Evolutionary conservation across 2,329 filamentous ascomycete genomes (phyloP).

Genomic region (Aspergillus aculeatus): DNA sequence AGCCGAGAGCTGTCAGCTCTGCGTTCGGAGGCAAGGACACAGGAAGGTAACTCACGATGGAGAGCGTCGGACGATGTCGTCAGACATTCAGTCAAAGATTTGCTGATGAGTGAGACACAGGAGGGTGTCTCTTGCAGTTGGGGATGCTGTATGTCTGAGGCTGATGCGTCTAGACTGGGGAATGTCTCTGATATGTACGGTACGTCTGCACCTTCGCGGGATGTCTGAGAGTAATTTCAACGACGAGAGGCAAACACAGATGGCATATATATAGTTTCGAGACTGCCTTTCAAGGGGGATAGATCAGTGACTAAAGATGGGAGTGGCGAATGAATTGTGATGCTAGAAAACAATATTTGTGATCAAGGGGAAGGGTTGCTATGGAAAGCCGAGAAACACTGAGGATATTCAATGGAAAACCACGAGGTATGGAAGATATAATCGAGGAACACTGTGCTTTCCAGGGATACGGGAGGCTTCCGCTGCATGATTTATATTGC

Average conservation of each 20-base stretch:
- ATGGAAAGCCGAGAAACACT: constrained; percentile 11
- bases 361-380: constrained; percentile 18
- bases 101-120: constrained; percentile 8
- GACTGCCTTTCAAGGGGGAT: constrained; percentile 13
- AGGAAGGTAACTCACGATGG: constrained; percentile 33
- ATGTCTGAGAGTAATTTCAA: constrained; percentile 10
- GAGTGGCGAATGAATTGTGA: constrained; percentile 2
- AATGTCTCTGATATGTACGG: constrained; percentile 11
- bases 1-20: constrained; percentile 12
- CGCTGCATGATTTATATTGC: constrained; percentile 39
- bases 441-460: constrained; percentile 23
- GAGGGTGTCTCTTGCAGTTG: constrained; percentile 11
- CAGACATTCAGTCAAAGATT: constrained; percentile 27
- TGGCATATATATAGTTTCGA: constrained; percentile 1
- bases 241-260: constrained; percentile 1
- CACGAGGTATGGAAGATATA: constrained; percentile 27
- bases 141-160: constrained; percentile 22
- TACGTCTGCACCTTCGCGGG: constrained; percentile 3
- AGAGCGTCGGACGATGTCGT: constrained; percentile 32
- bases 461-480: constrained; percentile 24
- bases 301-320: constrained; percentile 1
- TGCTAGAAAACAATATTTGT: constrained; percentile 8
- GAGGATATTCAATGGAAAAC: constrained; percentile 19
- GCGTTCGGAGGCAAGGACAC: neutral
- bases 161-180: constrained; percentile 12